These are phyloP conservation scores for Pyrenophora seminiperda DNA, from an alignment of 2,329 filamentous ascomycete genomes.

Conservation along the genomic window DNA sequence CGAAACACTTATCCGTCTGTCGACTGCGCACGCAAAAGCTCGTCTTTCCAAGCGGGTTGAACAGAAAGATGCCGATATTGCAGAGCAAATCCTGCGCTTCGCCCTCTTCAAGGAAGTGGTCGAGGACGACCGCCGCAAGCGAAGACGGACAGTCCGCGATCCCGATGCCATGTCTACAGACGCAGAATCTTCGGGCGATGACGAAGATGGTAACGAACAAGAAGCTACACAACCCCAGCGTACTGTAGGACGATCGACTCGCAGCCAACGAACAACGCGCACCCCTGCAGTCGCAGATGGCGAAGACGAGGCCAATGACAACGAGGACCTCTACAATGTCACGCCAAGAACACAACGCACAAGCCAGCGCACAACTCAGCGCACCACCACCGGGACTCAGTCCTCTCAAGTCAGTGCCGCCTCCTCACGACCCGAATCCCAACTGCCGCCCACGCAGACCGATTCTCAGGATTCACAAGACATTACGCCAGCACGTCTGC, in stretches of 20 bases:
- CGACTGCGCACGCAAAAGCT: conserved; percentile 93
- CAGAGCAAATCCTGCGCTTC: conserved; percentile 88
- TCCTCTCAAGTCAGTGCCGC: conserved; percentile 72
- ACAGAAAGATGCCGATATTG: conserved; percentile 83
- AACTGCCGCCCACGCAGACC: conserved; percentile 63
- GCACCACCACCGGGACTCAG: conserved; percentile 39
- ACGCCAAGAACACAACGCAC: conserved; percentile 57
- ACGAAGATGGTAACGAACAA: conserved; percentile 61
- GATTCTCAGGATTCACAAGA: conserved; percentile 49
- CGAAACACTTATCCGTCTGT: conserved; percentile 96
- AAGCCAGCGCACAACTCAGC: conserved; percentile 32
- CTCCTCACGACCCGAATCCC: conserved; percentile 78
- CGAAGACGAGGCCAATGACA: conserved; percentile 58
- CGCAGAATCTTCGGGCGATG: conserved; percentile 63
- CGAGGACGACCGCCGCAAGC: conserved; percentile 76
- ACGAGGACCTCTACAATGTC: conserved; percentile 60
- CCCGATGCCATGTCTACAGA: conserved; percentile 61
- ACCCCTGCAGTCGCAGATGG: conserved; percentile 45
- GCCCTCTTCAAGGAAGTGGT: conserved; percentile 97
- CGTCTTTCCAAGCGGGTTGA: conserved; percentile 87
- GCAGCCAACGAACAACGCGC: conserved; percentile 35
- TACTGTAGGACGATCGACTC: conserved; percentile 48
- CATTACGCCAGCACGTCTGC: conserved; percentile 67
- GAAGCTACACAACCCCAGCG: conserved; percentile 39
- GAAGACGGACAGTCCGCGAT: conserved; percentile 73